Percentiles rank a stretch among this genome's conserved stretches.
These are phyloP conservation scores for Debaryomyces subglobosus DNA, from an alignment of 1,139 yeast species.

Conservation along the genomic window DNA sequence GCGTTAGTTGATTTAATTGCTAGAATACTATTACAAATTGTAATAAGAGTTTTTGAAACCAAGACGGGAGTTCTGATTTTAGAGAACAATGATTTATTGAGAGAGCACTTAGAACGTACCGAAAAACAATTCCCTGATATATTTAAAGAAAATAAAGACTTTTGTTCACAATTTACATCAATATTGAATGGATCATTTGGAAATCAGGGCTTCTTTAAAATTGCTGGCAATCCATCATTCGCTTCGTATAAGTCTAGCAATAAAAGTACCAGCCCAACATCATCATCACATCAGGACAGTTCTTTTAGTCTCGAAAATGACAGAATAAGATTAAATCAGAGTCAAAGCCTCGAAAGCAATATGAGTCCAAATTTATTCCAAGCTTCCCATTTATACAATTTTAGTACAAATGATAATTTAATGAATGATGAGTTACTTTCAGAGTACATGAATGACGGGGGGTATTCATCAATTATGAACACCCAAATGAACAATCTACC, in stretches of 20 bases:
- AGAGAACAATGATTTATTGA: slow-evolving; percentile 21
- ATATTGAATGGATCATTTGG: slow-evolving; percentile 6
- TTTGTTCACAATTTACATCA: neutral
- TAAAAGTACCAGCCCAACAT: neutral
- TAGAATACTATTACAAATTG: slow-evolving; percentile 28
- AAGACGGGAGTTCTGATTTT: slow-evolving; percentile 20
- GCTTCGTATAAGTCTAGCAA: neutral
- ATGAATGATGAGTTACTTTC: slow-evolving; percentile 14
- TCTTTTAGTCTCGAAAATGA: neutral
- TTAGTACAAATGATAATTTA: slow-evolving; percentile 6
- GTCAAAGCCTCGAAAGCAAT: neutral
- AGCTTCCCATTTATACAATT: slow-evolving; percentile 21
- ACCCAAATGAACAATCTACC: slow-evolving; percentile 31
- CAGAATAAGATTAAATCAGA: neutral
- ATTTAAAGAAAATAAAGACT: neutral
- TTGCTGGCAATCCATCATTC: slow-evolving; percentile 21
- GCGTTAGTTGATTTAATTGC: slow-evolving; percentile 25
- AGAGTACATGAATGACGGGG: slow-evolving; percentile 23
- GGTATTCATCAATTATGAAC: slow-evolving; percentile 18
- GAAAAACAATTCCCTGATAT: slow-evolving; percentile 28
- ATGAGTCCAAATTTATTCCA: slow-evolving; percentile 27
- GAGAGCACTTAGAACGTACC: slow-evolving; percentile 26
- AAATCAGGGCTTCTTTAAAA: slow-evolving; percentile 14
- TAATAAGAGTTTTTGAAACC: slow-evolving; percentile 28
- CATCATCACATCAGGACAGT: neutral